These are phyloP conservation scores for Aeschynomene evenia DNA, from an alignment of 306 rosid species.

Conservation along the genomic window DNA sequence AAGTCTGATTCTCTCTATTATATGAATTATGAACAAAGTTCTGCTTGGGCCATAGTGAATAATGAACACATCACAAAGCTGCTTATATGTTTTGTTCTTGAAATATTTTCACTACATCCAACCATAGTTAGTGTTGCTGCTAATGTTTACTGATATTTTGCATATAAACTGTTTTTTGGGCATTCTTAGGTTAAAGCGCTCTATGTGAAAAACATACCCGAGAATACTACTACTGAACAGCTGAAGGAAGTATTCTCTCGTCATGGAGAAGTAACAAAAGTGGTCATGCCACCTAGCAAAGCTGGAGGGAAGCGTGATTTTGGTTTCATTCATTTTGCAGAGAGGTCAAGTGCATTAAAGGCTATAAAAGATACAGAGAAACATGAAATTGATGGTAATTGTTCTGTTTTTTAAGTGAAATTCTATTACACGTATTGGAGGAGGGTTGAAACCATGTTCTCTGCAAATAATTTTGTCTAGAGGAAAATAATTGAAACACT, in stretches of 20 bases:
- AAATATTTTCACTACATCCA: not conserved
- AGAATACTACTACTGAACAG: conserved; percentile 81
- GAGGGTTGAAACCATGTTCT: conserved; percentile 1
- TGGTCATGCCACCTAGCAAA: conserved; percentile 99
- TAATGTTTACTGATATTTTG: not conserved
- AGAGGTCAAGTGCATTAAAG: conserved; percentile 95
- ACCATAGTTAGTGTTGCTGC: not conserved
- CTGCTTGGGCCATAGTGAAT: not conserved
- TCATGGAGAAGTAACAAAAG: conserved; percentile 95
- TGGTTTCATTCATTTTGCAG: conserved; percentile 93
- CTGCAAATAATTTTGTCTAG: not conserved
- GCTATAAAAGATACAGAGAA: conserved; percentile 91
- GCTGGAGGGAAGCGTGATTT: conserved; percentile 93
- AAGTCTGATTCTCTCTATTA: not conserved
- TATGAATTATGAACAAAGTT: not conserved
- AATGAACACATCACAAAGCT: not conserved
- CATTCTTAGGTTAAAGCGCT: conserved; percentile 87
- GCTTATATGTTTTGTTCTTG: not conserved
- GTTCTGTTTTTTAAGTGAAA: conserved; percentile 5
- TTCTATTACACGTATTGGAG: not conserved
- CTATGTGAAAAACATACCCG: conserved; percentile 96
- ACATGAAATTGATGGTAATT: conserved; percentile 90
- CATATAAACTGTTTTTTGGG: conserved; percentile 23
- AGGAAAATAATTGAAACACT: not conserved
- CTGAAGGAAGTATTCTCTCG: conserved; percentile 85